phyloP scores from a whole-genome alignment of 495 filamentous ascomycete genomes.

The Talaromyces liani region DNA sequence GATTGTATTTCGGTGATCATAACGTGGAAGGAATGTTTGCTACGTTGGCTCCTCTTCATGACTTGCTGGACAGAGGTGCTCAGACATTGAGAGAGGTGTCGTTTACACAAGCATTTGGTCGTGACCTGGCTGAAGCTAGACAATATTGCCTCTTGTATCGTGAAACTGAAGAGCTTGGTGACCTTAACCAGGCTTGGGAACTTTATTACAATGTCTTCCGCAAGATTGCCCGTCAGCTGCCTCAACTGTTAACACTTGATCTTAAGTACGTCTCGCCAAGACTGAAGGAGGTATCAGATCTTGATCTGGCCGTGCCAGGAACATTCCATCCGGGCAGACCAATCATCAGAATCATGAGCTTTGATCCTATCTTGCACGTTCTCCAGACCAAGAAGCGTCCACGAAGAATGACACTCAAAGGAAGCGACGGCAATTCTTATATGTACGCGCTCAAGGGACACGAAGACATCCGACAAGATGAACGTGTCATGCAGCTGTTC shows the following conservation, averaged over 20 bases:
- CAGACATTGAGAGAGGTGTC: conserved; percentile 93
- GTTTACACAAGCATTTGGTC: conserved; percentile 95
- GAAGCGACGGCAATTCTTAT: conserved; percentile 80
- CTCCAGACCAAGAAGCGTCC: conserved; percentile 96
- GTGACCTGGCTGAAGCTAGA: conserved; percentile 86
- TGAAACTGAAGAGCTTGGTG: conserved; percentile 76
- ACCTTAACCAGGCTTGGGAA: conserved; percentile 97
- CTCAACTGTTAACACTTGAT: conserved; percentile 85
- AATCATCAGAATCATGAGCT: conserved; percentile 77
- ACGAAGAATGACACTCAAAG: conserved; percentile 77
- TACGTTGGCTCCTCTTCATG: conserved; percentile 82
- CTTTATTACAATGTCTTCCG: conserved; percentile 97
- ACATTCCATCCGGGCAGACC: conserved; percentile 87
- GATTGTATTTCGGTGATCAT: conserved; percentile 86
- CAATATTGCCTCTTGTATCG: conserved; percentile 94
- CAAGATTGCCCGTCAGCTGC: conserved; percentile 87
- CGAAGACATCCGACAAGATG: conserved; percentile 97
- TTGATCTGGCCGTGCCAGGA: conserved; percentile 88
- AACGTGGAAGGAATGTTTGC: conserved; percentile 97
- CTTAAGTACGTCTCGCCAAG: conserved; percentile 94
- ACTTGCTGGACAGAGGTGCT: conserved; percentile 80
- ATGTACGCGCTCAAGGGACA: conserved; percentile 90
- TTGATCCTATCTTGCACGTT: conserved; percentile 81
- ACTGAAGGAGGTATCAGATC: conserved; percentile 69
- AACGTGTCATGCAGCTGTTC: conserved; percentile 98